Conservation (phyloP, 139 green algal species). For the Eudorina sp. region DNA sequence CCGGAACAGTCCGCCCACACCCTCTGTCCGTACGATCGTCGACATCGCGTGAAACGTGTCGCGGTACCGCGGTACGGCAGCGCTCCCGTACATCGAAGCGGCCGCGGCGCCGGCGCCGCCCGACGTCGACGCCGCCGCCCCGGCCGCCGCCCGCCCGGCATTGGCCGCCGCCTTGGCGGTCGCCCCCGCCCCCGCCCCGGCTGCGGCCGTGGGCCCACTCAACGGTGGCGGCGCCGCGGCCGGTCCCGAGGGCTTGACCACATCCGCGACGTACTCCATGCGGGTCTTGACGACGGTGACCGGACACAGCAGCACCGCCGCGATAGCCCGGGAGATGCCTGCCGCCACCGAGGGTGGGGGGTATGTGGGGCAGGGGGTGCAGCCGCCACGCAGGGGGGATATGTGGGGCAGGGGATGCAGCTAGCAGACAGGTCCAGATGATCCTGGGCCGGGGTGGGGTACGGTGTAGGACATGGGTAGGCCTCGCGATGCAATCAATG, state of each 20-base stretch:
- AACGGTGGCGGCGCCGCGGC: neutral
- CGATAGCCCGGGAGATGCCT: conserved; percentile 81
- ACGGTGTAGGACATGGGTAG: too few species aligned
- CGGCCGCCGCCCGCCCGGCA: neutral
- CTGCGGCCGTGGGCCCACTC: neutral
- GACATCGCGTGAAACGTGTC: conserved; percentile 76
- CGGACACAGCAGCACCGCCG: conserved; percentile 85
- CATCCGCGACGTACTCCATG: conserved; percentile 87
- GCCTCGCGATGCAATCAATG: too few species aligned
- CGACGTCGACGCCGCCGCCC: neutral
- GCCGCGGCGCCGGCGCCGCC: neutral
- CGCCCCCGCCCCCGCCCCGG: neutral
- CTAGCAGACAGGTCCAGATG: too few species aligned
- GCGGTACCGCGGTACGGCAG: conserved; percentile 57
- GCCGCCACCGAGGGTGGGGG: too few species aligned
- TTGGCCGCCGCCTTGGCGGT: neutral
- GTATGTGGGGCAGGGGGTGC: too few species aligned
- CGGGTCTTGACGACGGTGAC: conserved; percentile 97
- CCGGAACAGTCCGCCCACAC: conserved; percentile 74
- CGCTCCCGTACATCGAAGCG: neutral
- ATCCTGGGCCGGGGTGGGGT: too few species aligned
- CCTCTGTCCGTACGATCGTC: conserved; percentile 73
- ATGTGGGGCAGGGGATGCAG: too few species aligned
- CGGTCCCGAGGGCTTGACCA: neutral
- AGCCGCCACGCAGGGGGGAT: too few species aligned